Base-by-base conservation (phyloP, 768 basidiomycete genomes). In the Boletus rex-veris region DNA sequence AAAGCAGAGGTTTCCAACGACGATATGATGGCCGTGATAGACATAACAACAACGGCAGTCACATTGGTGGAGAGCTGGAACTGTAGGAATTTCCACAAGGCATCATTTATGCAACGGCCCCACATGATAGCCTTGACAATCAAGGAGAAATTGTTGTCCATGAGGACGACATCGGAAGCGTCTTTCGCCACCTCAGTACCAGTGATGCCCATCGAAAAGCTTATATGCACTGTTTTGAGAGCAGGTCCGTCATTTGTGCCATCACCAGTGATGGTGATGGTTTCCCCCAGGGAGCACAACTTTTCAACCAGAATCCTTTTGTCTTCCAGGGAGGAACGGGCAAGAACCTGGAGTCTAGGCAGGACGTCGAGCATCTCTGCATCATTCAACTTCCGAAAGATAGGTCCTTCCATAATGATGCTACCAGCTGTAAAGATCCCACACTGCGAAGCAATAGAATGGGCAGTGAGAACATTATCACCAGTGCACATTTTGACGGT, bases 141-240 rank as follows among this genome's bases (percentile, higher is more conserved):
- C 3, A 91, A 95, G 5, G 92, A 75, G 68, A 99, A 98, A 68
- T 96, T 95, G 72, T 95, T 92, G 67, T 94, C 90, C 95, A 97
- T 97, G 39, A 98, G 83, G 63, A 98, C 95, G 65, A 99, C 97
- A 64, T 99, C 97, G 7, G 96, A 98, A 1, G 97, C 96, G 71
- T 98, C 95, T 73, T 99, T 98, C 45, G 97, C 95, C 16, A 99
- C 93, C 69, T 99, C 97, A 2, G 97, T 99, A 10, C 92, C 92
- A n/a, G n/a, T n/a, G n/a, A n/a, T n/a, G n/a, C n/a, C n/a, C n/a
- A 95, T 95, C 5, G 91, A 93, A 75, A 98, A 98, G 30, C 97
- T 95, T 30, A 99, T 94, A 63, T 98, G 79, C 24, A 96, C 96
- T 1, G 89, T 90, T 75, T 95, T 97, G 57, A 98, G 81, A 7